Evolutionary conservation across 352 stramenopile species (phyloP).

Genomic region (Blastocystis sp.): DNA sequence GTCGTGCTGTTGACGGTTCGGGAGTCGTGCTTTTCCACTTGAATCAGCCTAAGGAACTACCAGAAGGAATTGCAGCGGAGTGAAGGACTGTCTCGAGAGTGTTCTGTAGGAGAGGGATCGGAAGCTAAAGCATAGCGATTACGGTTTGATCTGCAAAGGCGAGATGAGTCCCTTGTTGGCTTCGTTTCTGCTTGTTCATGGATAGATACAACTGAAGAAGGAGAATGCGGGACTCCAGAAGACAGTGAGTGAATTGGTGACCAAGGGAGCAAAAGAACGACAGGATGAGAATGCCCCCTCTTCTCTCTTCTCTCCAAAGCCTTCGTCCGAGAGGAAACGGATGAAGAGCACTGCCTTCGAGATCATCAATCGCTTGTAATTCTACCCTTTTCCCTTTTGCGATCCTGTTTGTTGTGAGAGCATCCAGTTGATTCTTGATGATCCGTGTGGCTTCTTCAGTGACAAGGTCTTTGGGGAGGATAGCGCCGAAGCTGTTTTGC

Average conservation of each 20-base stretch:
- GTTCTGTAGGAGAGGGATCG: not conserved
- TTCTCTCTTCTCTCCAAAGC: not conserved
- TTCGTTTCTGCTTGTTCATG: not conserved
- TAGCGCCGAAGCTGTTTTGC: not conserved
- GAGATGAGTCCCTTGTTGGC: not conserved
- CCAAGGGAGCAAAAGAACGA: not conserved
- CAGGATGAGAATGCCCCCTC: not conserved
- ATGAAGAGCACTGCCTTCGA: not conserved
- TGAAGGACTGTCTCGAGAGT: not conserved
- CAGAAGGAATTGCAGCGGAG: constrained; percentile 12
- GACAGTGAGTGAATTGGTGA: not conserved
- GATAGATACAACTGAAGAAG: constrained; percentile 12
- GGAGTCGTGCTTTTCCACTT: not conserved
- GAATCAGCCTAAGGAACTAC: constrained; percentile 6
- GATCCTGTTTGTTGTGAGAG: not conserved
- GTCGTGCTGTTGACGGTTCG: constrained; percentile 22
- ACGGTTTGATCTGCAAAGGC: not conserved
- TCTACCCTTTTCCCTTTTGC: constrained; percentile 8
- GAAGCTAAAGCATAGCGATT: not conserved
- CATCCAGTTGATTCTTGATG: constrained; percentile 4
- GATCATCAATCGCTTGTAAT: not conserved
- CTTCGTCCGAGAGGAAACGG: not conserved
- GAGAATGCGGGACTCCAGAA: constrained; percentile 11
- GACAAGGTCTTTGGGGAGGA: constrained; percentile 3
- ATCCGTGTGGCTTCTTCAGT: not conserved